A percentile compares a stretch with the other conserved stretches of the same genome.
These are phyloP conservation scores for Umbilicus rupestris DNA, from an alignment of 164 flowering plant species.

Conservation along the genomic window DNA sequence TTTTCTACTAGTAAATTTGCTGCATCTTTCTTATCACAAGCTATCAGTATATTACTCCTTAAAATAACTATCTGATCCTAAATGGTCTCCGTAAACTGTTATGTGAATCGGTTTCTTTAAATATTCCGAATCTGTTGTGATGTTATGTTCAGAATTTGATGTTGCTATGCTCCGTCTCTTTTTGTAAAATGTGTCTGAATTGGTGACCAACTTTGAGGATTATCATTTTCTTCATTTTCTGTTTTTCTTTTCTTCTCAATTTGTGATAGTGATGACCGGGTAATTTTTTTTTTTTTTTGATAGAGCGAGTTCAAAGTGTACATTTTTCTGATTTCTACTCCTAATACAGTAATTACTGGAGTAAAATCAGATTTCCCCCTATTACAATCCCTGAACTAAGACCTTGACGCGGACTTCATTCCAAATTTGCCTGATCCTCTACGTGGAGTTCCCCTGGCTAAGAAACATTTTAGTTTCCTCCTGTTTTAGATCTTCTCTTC, in stretches of 20 bases:
- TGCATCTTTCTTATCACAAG: not conserved
- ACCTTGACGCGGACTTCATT: too few species aligned
- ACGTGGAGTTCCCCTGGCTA: too few species aligned
- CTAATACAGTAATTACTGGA: too few species aligned
- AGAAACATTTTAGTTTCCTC: too few species aligned
- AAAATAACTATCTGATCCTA: not conserved
- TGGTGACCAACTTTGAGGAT: not conserved
- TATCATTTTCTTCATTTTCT: not conserved
- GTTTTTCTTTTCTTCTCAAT: not conserved
- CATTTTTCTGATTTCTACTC: too few species aligned
- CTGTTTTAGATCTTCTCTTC: too few species aligned
- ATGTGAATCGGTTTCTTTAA: not conserved
- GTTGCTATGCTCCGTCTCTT: not conserved
- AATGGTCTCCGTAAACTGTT: not conserved
- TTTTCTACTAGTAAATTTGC: not conserved
- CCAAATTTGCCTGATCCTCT: too few species aligned
- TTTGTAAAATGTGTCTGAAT: too few species aligned
- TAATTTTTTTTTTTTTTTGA: too few species aligned
- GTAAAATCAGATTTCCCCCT: too few species aligned
- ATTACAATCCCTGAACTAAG: too few species aligned
- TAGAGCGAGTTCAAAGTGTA: too few species aligned
- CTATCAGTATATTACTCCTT: not conserved
- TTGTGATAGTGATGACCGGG: not conserved
- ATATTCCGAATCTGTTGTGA: not conserved
- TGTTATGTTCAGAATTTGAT: not conserved